A percentile compares a stretch with the other conserved stretches of the same genome.
Conservation (phyloP, 2,329 filamentous ascomycete species). For the Albifimbria verrucaria region DNA sequence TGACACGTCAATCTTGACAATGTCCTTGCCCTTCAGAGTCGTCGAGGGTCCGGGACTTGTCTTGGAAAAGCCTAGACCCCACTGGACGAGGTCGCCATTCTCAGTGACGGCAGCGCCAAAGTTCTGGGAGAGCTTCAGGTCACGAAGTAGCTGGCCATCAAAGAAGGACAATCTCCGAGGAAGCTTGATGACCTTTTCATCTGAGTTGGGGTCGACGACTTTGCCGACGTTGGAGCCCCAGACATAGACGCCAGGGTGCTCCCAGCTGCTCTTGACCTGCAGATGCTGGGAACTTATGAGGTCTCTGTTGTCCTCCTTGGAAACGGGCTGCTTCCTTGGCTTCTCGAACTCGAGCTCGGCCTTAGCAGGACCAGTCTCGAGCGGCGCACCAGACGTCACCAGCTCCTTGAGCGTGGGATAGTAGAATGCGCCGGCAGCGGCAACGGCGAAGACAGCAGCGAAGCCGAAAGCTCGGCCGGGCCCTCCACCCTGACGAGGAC, state of each 20-base stretch:
- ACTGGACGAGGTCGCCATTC: conserved; percentile 85
- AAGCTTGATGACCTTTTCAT: conserved; percentile 73
- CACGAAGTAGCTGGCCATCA: conserved; percentile 77
- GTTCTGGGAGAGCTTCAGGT: conserved; percentile 77
- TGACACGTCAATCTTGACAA: conserved; percentile 73
- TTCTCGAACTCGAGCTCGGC: conserved; percentile 67
- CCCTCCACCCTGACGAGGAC: conserved; percentile 21
- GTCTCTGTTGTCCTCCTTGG: conserved; percentile 71
- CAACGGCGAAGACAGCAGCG: conserved; percentile 32
- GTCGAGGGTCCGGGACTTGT: conserved; percentile 59
- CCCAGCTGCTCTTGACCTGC: conserved; percentile 79
- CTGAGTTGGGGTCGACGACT: conserved; percentile 81
- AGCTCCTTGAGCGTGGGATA: conserved; percentile 31
- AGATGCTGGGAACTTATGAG: conserved; percentile 80
- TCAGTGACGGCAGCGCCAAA: conserved; percentile 88
- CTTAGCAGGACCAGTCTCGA: conserved; percentile 21
- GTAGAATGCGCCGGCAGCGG: conserved; percentile 34
- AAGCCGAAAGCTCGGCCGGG: conserved; percentile 14
- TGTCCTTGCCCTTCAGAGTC: conserved; percentile 78
- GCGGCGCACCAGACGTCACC: conserved; percentile 14
- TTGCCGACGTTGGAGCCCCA: conserved; percentile 87
- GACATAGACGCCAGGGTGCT: conserved; percentile 83
- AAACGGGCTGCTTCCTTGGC: conserved; percentile 51
- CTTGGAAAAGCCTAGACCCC: conserved; percentile 75
- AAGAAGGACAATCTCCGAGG: conserved; percentile 79